Conservation (phyloP, 257 asterid species). For the Nicotiana tomentosiformis region DNA sequence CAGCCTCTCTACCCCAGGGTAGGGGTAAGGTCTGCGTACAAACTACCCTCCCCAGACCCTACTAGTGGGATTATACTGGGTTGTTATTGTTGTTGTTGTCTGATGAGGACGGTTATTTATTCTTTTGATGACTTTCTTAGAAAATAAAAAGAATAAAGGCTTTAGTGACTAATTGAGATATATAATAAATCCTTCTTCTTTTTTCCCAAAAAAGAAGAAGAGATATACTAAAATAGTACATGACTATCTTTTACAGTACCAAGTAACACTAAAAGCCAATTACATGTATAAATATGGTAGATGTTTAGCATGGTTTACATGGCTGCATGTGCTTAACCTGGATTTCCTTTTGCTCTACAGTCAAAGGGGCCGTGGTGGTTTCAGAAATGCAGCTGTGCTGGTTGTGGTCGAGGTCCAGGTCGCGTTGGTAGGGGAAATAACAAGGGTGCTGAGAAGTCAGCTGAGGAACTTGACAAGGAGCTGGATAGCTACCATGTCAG, state of each 20-base stretch:
- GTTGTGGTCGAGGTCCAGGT: conserved; percentile 28
- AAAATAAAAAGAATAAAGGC: background rate
- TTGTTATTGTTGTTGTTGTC: too few relatives aligned
- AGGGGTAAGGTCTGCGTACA: too few relatives aligned
- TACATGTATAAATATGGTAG: background rate
- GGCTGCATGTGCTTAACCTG: background rate
- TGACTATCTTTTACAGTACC: background rate
- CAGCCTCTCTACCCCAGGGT: too few relatives aligned
- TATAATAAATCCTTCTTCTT: background rate
- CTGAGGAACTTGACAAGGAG: conserved; percentile 89
- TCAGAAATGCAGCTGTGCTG: conserved; percentile 33
- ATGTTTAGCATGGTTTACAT: background rate
- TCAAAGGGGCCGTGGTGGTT: conserved; percentile 44
- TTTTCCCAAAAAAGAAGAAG: too few relatives aligned
- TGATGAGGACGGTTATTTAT: background rate
- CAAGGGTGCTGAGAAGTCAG: conserved; percentile 53
- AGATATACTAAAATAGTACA: background rate
- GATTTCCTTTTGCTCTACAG: conserved; percentile 18
- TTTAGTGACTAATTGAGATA: background rate
- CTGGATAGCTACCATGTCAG: conserved; percentile 78
- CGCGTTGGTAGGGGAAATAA: conserved; percentile 48
- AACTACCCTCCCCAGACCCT: too few relatives aligned
- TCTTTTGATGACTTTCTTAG: background rate
- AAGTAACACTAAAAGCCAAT: background rate
- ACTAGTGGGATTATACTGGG: too few relatives aligned